Conservation (phyloP, 2,329 filamentous ascomycete genomes). For the Pseudogymnoascus sp. region DNA sequence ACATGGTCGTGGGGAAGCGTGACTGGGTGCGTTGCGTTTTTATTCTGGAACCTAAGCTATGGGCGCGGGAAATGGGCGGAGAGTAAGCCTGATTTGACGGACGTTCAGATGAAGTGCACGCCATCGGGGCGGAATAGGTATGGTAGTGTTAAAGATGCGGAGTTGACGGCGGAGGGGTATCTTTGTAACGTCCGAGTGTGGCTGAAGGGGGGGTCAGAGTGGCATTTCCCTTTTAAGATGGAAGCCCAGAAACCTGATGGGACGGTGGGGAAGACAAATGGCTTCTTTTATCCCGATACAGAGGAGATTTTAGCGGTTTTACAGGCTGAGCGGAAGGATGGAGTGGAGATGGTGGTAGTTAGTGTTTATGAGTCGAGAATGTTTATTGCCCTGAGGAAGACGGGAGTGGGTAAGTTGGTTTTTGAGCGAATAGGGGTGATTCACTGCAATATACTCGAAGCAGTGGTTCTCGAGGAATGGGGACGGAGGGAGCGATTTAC, state of each 20-base stretch:
- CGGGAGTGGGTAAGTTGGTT: background rate
- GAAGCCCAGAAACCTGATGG: background rate
- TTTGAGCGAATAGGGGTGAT: background rate
- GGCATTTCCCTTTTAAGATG: constrained; percentile 4
- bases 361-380: background rate
- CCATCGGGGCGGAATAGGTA: background rate
- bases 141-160: background rate
- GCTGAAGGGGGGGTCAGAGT: background rate
- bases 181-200: background rate
- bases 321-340: constrained; percentile 4
- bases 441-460: background rate
- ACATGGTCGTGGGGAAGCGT: background rate
- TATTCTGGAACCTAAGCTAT: background rate
- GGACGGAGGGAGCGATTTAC: background rate
- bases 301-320: background rate
- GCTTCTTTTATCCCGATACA: background rate
- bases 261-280: background rate
- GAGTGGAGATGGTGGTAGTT: background rate
- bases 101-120: background rate
- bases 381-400: background rate
- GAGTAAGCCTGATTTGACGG: background rate
- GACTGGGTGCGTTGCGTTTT: background rate
- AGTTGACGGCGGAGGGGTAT: background rate
- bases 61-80: background rate
- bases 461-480: background rate